Conservation (phyloP, 2,329 filamentous ascomycete genomes). For the Hypoxylon sp. region DNA sequence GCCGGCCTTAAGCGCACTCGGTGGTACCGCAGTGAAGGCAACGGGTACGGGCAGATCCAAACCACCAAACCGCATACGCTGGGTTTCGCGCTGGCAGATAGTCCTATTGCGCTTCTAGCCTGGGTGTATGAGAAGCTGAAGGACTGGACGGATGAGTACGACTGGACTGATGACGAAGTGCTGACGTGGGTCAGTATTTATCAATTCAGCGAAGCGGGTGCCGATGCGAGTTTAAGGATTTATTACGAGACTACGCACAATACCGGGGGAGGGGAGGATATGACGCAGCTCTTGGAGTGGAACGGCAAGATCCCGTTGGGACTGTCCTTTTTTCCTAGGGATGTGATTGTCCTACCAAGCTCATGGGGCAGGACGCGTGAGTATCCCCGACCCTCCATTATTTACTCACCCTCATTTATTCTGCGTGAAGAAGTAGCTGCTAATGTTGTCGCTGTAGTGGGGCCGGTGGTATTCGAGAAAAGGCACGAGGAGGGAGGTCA, state of each 20-base stretch:
- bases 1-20: slow-evolving; percentile 64
- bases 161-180: slow-evolving; percentile 82
- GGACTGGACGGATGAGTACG: slow-evolving; percentile 80
- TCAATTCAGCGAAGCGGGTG: slow-evolving; percentile 77
- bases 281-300: slow-evolving; percentile 59
- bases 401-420: neutral
- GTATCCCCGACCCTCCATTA: slow-evolving; percentile 5
- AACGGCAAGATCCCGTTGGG: slow-evolving; percentile 54
- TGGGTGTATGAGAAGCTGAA: slow-evolving; percentile 88
- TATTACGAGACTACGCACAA: slow-evolving; percentile 77
- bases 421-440: neutral
- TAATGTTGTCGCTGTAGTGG: slow-evolving; percentile 53
- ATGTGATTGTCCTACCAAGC: slow-evolving; percentile 63
- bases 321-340: slow-evolving; percentile 65
- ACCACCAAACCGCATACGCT: slow-evolving; percentile 79
- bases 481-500: slow-evolving; percentile 61
- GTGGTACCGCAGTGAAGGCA: slow-evolving; percentile 70
- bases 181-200: slow-evolving; percentile 82
- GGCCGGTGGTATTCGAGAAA: slow-evolving; percentile 65
- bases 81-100: slow-evolving; percentile 77
- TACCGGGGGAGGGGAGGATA: slow-evolving; percentile 55
- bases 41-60: slow-evolving; percentile 71
- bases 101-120: slow-evolving; percentile 76
- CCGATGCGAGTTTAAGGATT: slow-evolving; percentile 74
- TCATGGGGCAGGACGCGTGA: slow-evolving; percentile 62